Conservation (phyloP, 768 basidiomycete genomes). For the Rhizopogon roseolus region DNA sequence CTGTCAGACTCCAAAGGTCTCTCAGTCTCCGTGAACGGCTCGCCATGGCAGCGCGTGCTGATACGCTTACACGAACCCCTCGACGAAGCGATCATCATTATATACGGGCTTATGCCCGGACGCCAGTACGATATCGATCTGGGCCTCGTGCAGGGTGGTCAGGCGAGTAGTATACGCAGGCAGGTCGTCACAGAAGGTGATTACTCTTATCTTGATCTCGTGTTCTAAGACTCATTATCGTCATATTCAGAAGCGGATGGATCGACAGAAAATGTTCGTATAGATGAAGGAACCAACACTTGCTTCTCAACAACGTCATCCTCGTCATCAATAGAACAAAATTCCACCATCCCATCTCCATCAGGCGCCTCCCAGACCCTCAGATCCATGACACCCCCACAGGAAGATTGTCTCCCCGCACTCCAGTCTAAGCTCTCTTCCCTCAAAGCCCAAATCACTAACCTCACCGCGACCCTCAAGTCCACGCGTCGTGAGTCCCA, state of each 20-base stretch:
- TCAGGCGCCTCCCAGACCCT: conserved; percentile 19
- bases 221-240: conserved; percentile 6
- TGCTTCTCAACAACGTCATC: conserved; percentile 17
- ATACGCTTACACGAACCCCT: conserved; percentile 74
- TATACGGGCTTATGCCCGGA: conserved; percentile 85
- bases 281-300: conserved; percentile 11
- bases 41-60: conserved; percentile 75
- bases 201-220: conserved; percentile 10
- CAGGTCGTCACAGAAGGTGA: conserved; percentile 67
- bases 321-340: conserved; percentile 28
- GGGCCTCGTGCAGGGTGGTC: conserved; percentile 60
- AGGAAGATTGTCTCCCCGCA: conserved; percentile 63
- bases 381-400: conserved; percentile 30
- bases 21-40: conserved; percentile 74
- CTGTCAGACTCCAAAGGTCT: conserved; percentile 58
- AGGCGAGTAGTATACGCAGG: conserved; percentile 42
- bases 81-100: conserved; percentile 87
- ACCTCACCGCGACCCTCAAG: conserved; percentile 68
- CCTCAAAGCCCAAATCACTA: conserved; percentile 62
- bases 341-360: conserved; percentile 11
- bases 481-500: conserved; percentile 76
- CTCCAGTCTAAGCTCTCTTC: conserved; percentile 64
- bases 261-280: conserved; percentile 17
- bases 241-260: conserved; percentile 15
- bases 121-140: conserved; percentile 90